Evolutionary conservation across 148 eudicot genomes (phyloP).

Genomic region (Rhododendron ovatum): DNA sequence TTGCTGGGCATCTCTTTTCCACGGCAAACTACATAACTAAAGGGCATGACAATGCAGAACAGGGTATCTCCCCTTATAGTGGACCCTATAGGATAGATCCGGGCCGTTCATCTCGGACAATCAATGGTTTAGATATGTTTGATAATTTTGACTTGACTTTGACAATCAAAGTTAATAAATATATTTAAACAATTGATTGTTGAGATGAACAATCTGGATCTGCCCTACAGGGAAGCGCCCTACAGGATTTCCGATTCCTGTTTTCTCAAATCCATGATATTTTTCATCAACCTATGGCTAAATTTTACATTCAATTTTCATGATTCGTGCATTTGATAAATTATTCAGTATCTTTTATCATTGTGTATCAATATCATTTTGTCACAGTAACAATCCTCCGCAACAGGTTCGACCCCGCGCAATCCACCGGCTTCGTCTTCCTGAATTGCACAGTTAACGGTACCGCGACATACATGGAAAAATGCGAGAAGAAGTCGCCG

Average conservation of each 20-base stretch:
- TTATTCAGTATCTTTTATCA: background rate
- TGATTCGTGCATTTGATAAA: too few species aligned
- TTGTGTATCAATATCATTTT: background rate
- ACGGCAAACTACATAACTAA: background rate
- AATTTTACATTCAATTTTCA: too few species aligned
- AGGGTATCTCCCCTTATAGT: background rate
- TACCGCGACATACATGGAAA: constrained; percentile 51
- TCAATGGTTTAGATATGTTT: too few species aligned
- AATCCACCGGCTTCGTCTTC: constrained; percentile 69
- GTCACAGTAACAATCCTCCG: background rate
- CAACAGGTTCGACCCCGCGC: constrained; percentile 61
- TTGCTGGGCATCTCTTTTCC: background rate
- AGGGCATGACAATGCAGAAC: background rate
- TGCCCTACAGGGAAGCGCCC: too few species aligned
- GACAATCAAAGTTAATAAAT: too few species aligned
- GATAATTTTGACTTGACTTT: too few species aligned
- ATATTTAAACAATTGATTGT: too few species aligned
- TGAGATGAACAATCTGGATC: too few species aligned
- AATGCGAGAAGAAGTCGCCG: constrained; percentile 44
- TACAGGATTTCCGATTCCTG: background rate
- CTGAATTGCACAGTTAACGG: constrained; percentile 54
- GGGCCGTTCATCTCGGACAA: too few species aligned
- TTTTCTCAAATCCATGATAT: background rate
- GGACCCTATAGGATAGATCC: too few species aligned
- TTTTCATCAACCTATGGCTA: background rate